phyloP scores from a whole-genome alignment of 2,329 filamentous ascomycete species.

The Exophiala viscosa region DNA sequence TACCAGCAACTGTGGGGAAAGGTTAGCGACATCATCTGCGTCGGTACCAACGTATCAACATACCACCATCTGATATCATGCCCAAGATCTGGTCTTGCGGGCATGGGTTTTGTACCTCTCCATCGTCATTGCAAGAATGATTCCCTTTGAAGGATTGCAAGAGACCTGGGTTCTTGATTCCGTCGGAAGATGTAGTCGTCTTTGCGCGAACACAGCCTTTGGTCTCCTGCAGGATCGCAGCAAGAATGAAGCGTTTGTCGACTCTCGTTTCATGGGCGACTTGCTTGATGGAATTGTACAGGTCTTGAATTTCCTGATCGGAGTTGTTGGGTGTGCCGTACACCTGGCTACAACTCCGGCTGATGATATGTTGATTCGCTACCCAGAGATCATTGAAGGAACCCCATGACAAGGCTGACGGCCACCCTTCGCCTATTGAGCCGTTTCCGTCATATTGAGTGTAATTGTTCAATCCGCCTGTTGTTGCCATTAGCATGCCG shows the following conservation, averaged over 20 bases:
- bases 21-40: conserved; percentile 6
- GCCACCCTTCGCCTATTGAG: conserved; percentile 33
- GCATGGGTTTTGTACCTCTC: conserved; percentile 37
- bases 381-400: conserved; percentile 28
- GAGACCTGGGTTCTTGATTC: conserved; percentile 45
- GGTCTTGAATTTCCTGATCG: conserved; percentile 35
- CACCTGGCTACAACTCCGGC: conserved; percentile 35
- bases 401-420: conserved; percentile 31
- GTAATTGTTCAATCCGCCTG: conserved; percentile 32
- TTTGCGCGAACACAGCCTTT: conserved; percentile 46
- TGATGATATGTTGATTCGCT: conserved; percentile 36
- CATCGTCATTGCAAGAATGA: conserved; percentile 37
- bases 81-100: conserved; percentile 34
- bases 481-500: conserved; percentile 3
- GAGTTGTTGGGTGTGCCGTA: conserved; percentile 36
- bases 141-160: conserved; percentile 45
- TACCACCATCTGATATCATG: conserved; percentile 40
- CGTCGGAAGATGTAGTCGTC: conserved; percentile 37
- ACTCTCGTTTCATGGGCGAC: conserved; percentile 34
- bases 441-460: conserved; percentile 33
- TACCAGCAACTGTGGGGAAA: conserved; percentile 31
- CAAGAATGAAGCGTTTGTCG: conserved; percentile 42
- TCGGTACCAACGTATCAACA: conserved; percentile 5
- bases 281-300: conserved; percentile 37
- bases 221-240: conserved; percentile 46